A percentile compares a stretch with the other conserved stretches of the same genome.
These are phyloP conservation scores for Schwanniomyces yamadae DNA, from an alignment of 805 yeast genomes.

Conservation along the genomic window DNA sequence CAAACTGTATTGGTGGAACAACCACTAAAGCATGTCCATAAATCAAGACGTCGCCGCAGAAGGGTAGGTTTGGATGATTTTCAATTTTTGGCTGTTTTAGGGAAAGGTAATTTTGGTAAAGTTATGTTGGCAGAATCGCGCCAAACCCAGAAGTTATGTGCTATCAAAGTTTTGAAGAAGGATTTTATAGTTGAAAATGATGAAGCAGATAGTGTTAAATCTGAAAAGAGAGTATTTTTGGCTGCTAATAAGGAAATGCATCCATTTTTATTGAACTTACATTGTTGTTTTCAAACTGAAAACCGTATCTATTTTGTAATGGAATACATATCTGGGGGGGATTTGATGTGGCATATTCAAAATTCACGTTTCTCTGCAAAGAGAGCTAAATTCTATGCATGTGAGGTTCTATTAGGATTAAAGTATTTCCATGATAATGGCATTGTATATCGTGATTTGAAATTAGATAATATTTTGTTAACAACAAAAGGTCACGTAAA, in stretches of 20 bases:
- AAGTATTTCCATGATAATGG: conserved; percentile 95
- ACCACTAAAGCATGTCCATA: conserved; percentile 25
- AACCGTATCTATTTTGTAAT: conserved; percentile 96
- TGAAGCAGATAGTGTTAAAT: conserved; percentile 91
- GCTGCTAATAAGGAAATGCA: conserved; percentile 84
- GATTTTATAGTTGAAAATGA: conserved; percentile 94
- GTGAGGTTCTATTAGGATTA: conserved; percentile 88
- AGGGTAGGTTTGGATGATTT: conserved; percentile 93
- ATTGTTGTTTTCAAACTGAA: conserved; percentile 97
- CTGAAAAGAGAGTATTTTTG: conserved; percentile 88
- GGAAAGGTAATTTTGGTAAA: conserved; percentile 98
- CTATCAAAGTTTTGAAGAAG: conserved; percentile 94
- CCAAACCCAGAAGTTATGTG: conserved; percentile 77
- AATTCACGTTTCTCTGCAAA: conserved; percentile 83
- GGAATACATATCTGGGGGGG: conserved; percentile 98
- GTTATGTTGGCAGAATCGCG: conserved; percentile 96
- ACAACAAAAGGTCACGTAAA: conserved; percentile 93
- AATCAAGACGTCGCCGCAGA: conserved; percentile 48
- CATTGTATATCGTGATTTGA: conserved; percentile 93
- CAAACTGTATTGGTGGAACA: background rate
- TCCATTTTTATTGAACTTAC: conserved; percentile 88
- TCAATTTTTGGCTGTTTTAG: conserved; percentile 89
- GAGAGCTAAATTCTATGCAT: conserved; percentile 96
- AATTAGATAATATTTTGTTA: conserved; percentile 87
- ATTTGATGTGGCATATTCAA: conserved; percentile 98